phyloP scores from a whole-genome alignment of 768 basidiomycete species.

The Amanita muscaria region DNA sequence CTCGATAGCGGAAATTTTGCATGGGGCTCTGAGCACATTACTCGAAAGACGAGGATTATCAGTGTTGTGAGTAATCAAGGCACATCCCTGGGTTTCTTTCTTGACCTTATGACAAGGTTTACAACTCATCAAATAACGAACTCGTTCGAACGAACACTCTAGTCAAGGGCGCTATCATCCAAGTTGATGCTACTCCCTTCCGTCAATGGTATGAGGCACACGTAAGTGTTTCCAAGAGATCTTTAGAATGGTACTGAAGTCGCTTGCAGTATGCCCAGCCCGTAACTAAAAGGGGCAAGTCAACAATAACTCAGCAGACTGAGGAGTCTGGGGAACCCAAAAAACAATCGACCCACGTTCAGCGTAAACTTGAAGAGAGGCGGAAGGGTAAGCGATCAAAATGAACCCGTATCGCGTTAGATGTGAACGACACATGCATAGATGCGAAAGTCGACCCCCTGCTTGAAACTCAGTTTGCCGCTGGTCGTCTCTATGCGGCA shows the following conservation, averaged over 20 bases:
- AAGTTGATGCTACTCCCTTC: slow-evolving; percentile 98
- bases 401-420: neutral
- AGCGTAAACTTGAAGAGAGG: slow-evolving; percentile 79
- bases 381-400: slow-evolving; percentile 61
- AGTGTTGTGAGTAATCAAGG: slow-evolving; percentile 66
- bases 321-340: slow-evolving; percentile 39
- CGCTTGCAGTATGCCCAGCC: slow-evolving; percentile 80
- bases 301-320: slow-evolving; percentile 36
- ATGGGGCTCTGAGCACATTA: slow-evolving; percentile 93
- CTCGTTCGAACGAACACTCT: slow-evolving; percentile 99
- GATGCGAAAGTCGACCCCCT: slow-evolving; percentile 88
- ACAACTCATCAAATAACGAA: slow-evolving; percentile 99
- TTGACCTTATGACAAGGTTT: slow-evolving; percentile 47
- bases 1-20: slow-evolving; percentile 97
- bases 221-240: slow-evolving; percentile 41
- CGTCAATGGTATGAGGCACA: slow-evolving; percentile 99
- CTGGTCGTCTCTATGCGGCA: slow-evolving; percentile 90
- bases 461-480: slow-evolving; percentile 83
- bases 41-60: slow-evolving; percentile 93
- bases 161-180: slow-evolving; percentile 94
- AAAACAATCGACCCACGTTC: slow-evolving; percentile 86
- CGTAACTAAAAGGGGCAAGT: slow-evolving; percentile 85
- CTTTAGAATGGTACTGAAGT: slow-evolving; percentile 1
- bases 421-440: slow-evolving; percentile 19
- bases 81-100: slow-evolving; percentile 6